phyloP scores from a whole-genome alignment of 1,284 basidiomycete genomes.

The Wolfiporia cocos region DNA sequence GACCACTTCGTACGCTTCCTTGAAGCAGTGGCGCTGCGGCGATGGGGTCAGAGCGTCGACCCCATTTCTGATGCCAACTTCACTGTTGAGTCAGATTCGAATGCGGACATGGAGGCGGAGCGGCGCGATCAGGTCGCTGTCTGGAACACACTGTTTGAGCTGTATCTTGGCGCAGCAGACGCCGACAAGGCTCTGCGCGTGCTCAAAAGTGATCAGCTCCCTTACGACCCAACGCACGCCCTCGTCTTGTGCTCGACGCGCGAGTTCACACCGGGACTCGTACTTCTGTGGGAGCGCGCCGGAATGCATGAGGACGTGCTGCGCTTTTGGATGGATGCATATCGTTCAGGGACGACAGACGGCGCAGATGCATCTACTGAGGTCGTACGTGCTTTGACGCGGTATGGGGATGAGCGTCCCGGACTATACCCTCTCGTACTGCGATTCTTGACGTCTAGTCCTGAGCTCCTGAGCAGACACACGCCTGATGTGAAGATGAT shows the following conservation, averaged over 20 bases:
- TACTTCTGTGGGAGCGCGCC: conserved; percentile 88
- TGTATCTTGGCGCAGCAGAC: conserved; percentile 61
- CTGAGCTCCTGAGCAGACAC: conserved; percentile 66
- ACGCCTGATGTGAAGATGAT: conserved; percentile 65
- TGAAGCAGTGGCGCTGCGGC: conserved; percentile 75
- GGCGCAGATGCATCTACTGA: conserved; percentile 47
- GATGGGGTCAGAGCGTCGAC: conserved; percentile 80
- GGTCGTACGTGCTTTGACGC: conserved; percentile 67
- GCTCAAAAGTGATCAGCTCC: conserved; percentile 57
- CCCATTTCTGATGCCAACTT: conserved; percentile 1
- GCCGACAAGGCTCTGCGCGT: conserved; percentile 66
- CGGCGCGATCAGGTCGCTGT: conserved; percentile 76
- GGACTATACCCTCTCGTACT: conserved; percentile 88
- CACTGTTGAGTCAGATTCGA: conserved; percentile 19
- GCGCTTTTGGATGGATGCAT: conserved; percentile 83
- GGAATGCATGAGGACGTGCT: conserved; percentile 96
- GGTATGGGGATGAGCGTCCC: conserved; percentile 69
- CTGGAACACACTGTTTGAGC: conserved; percentile 95
- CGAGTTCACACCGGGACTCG: conserved; percentile 78
- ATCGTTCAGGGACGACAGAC: conserved; percentile 38
- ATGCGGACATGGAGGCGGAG: conserved; percentile 49
- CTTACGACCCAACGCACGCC: conserved; percentile 89
- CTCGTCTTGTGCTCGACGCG: conserved; percentile 88
- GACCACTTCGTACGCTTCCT: conserved; percentile 83
- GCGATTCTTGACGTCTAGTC: conserved; percentile 80